phyloP scores from a whole-genome alignment of 805 yeast species.

The Metschnikowia proteae region DNA sequence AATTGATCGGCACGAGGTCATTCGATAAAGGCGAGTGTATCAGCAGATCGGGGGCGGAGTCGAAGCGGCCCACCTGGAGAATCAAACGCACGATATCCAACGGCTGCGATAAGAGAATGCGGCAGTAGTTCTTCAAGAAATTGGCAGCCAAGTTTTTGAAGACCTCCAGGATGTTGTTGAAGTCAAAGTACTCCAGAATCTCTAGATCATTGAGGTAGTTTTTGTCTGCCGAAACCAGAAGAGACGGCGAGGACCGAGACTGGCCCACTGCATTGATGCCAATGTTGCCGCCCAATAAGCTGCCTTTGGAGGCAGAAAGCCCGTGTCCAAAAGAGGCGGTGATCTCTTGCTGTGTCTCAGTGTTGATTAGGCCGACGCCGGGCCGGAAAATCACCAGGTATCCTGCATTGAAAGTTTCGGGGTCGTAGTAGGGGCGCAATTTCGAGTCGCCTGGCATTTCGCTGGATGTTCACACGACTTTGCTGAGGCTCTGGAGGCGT shows the following conservation, averaged over 20 bases:
- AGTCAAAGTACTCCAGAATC: slow-evolving; percentile 62
- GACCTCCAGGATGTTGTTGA: slow-evolving; percentile 53
- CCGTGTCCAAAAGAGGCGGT: slow-evolving; percentile 25
- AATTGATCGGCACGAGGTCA: neutral
- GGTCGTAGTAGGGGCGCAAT: slow-evolving; percentile 67
- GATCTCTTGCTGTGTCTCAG: slow-evolving; percentile 35
- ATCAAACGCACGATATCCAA: slow-evolving; percentile 78
- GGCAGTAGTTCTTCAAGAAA: slow-evolving; percentile 64
- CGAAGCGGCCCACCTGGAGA: slow-evolving; percentile 73
- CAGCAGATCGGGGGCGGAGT: slow-evolving; percentile 12
- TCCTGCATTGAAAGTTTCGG: slow-evolving; percentile 63
- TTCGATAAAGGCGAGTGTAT: neutral
- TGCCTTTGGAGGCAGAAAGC: slow-evolving; percentile 4
- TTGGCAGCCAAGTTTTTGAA: slow-evolving; percentile 55
- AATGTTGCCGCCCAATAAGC: slow-evolving; percentile 11
- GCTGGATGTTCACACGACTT: neutral
- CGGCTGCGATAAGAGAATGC: slow-evolving; percentile 75
- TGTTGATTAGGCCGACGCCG: slow-evolving; percentile 57
- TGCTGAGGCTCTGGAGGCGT: neutral
- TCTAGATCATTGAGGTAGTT: slow-evolving; percentile 57
- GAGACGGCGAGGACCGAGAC: neutral
- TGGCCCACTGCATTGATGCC: slow-evolving; percentile 9
- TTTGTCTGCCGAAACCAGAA: slow-evolving; percentile 23
- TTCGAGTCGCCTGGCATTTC: slow-evolving; percentile 20
- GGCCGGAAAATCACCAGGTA: slow-evolving; percentile 58